Percentiles rank a stretch among this genome's conserved stretches.
These are phyloP conservation scores for Kwoniella mangroviensis DNA, from an alignment of 768 basidiomycete species.

Conservation along the genomic window DNA sequence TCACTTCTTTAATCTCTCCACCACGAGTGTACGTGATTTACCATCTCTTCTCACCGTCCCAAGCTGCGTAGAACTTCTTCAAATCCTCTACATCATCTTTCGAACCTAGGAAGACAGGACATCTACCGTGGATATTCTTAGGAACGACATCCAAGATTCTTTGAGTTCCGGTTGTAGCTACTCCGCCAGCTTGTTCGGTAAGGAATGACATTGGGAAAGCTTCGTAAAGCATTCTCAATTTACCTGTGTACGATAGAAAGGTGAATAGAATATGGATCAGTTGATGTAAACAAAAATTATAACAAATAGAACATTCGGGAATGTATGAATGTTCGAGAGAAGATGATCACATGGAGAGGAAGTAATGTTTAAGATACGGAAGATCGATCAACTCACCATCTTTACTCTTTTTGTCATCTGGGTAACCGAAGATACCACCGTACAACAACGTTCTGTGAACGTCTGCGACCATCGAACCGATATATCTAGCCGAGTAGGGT, in stretches of 20 bases:
- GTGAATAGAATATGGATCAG: background rate
- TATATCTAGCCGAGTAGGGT: constrained; percentile 68
- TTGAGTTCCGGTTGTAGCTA: constrained; percentile 93
- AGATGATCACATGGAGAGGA: too few relatives aligned
- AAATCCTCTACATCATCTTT: constrained; percentile 91
- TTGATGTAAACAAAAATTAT: too few relatives aligned
- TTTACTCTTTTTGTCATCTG: constrained; percentile 97
- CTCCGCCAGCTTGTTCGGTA: constrained; percentile 94
- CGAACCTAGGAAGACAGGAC: constrained; percentile 90
- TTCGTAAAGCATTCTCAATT: constrained; percentile 92
- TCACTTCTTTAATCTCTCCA: background rate
- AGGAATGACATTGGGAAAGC: constrained; percentile 98
- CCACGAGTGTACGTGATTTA: constrained; percentile 2
- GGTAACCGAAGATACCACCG: constrained; percentile 98
- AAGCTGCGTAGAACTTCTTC: constrained; percentile 75
- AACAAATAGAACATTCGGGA: too few relatives aligned
- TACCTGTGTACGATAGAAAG: constrained; percentile 69
- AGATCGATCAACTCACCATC: constrained; percentile 60
- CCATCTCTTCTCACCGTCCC: constrained; percentile 51
- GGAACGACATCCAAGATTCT: constrained; percentile 91
- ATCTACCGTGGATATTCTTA: constrained; percentile 85
- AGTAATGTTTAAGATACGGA: too few relatives aligned
- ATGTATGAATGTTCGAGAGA: too few relatives aligned
- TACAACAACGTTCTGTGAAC: constrained; percentile 88
- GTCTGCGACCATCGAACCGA: constrained; percentile 99